Percentiles rank a stretch among this genome's conserved stretches.
Evolutionary conservation across 495 filamentous ascomycete genomes (phyloP).

Genomic region (Podospora comata): DNA sequence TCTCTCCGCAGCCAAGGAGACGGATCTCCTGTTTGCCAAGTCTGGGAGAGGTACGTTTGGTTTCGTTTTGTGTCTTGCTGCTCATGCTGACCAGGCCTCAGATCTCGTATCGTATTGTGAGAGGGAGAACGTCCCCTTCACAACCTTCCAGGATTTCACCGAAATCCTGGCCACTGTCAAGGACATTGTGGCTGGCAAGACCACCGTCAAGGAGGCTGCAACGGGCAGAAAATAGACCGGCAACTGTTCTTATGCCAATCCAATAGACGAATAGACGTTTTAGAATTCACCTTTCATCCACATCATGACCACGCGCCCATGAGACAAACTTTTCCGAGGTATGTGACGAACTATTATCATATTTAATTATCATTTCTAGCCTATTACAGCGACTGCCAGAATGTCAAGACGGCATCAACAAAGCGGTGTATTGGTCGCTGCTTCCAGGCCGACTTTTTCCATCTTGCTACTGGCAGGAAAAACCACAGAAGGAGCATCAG

Average conservation of each 20-base stretch:
- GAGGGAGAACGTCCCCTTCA: slow-evolving; percentile 73
- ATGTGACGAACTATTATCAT: background rate
- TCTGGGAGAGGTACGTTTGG: slow-evolving; percentile 68
- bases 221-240: slow-evolving; percentile 27
- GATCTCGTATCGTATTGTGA: slow-evolving; percentile 83
- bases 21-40: slow-evolving; percentile 88
- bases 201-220: slow-evolving; percentile 45
- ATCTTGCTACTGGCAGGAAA: slow-evolving; percentile 55
- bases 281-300: background rate
- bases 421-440: background rate
- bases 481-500: slow-evolving; percentile 69
- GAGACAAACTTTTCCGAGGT: background rate
- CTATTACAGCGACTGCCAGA: background rate
- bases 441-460: slow-evolving; percentile 39
- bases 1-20: slow-evolving; percentile 81
- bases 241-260: background rate
- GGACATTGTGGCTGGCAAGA: slow-evolving; percentile 64
- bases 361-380: background rate
- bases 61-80: background rate
- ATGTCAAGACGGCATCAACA: background rate
- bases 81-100: slow-evolving; percentile 58
- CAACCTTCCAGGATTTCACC: slow-evolving; percentile 73
- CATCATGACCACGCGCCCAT: background rate
- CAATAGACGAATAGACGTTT: slow-evolving; percentile 7
- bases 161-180: slow-evolving; percentile 70